Evolutionary conservation across 2,329 filamentous ascomycete species (phyloP).

Genomic region (Aspergillus ustus): DNA sequence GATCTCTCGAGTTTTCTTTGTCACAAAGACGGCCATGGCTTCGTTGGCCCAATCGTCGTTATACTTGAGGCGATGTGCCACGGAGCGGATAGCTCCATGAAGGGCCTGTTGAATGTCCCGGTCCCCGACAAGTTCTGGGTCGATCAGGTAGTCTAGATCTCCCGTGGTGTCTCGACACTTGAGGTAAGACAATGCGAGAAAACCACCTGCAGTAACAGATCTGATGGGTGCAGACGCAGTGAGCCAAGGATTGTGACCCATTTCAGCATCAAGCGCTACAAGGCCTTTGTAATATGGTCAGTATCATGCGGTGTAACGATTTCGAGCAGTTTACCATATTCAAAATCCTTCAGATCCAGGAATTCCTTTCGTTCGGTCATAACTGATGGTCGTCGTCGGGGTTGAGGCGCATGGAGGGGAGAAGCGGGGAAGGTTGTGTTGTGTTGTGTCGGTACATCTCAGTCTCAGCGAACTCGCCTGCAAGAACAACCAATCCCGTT

Average conservation of each 20-base stretch:
- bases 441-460: too few species aligned
- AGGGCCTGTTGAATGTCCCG: conserved; percentile 16
- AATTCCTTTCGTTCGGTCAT: background rate
- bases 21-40: conserved; percentile 18
- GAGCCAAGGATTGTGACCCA: background rate
- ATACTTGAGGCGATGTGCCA: conserved; percentile 5
- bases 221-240: conserved; percentile 19
- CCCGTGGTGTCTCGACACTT: conserved; percentile 15
- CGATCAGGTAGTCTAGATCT: conserved; percentile 19
- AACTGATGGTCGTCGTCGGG: too few species aligned
- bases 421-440: too few species aligned
- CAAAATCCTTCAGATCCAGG: background rate
- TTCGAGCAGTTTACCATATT: background rate
- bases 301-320: background rate
- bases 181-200: conserved; percentile 19
- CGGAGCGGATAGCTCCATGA: conserved; percentile 11
- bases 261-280: background rate
- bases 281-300: background rate
- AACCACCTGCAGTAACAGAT: conserved; percentile 16
- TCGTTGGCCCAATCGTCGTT: conserved; percentile 19
- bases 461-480: too few species aligned
- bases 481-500: too few species aligned
- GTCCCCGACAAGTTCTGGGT: conserved; percentile 16
- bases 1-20: conserved; percentile 9
- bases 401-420: too few species aligned